Conservation (phyloP, 2,329 filamentous ascomycete species). For the Teratosphaeriaceae sp. region DNA sequence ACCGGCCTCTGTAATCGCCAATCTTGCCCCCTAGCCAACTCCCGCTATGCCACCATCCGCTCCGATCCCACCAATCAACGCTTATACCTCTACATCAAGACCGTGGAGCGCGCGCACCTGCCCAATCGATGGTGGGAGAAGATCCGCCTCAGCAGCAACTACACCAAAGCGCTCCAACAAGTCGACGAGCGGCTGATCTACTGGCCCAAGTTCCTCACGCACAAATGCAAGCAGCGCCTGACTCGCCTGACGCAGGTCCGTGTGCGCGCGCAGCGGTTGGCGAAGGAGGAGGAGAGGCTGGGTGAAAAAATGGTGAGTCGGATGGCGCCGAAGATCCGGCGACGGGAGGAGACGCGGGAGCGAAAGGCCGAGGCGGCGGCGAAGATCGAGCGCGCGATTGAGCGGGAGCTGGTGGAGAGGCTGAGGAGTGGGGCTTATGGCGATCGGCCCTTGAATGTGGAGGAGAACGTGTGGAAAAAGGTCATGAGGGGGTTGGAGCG, state of each 20-base stretch:
- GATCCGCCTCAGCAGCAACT: slow-evolving; percentile 84
- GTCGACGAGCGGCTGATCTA: slow-evolving; percentile 83
- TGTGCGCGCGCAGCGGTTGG: slow-evolving; percentile 68
- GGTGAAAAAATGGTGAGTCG: slow-evolving; percentile 85
- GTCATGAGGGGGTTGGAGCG: slow-evolving; percentile 86
- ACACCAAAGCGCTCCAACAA: slow-evolving; percentile 79
- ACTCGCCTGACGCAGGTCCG: slow-evolving; percentile 88
- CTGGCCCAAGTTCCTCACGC: slow-evolving; percentile 87
- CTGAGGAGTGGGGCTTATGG: slow-evolving; percentile 90
- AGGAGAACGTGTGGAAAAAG: slow-evolving; percentile 95
- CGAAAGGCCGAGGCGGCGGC: slow-evolving; percentile 53
- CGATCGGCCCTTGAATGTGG: slow-evolving; percentile 88
- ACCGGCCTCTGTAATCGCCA: slow-evolving; percentile 71
- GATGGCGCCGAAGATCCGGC: slow-evolving; percentile 78
- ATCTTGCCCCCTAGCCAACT: slow-evolving; percentile 85
- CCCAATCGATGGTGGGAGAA: slow-evolving; percentile 92
- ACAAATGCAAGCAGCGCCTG: slow-evolving; percentile 95
- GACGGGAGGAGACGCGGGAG: slow-evolving; percentile 43
- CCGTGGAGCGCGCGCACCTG: slow-evolving; percentile 78
- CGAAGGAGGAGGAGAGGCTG: slow-evolving; percentile 80
- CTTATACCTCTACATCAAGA: slow-evolving; percentile 96
- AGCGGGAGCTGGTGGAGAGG: slow-evolving; percentile 87
- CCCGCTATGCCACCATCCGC: slow-evolving; percentile 85
- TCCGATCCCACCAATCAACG: slow-evolving; percentile 71
- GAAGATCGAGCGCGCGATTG: slow-evolving; percentile 92